Evolutionary conservation across 257 asterid species (phyloP).

Genomic region (Solanum ossicruentum): DNA sequence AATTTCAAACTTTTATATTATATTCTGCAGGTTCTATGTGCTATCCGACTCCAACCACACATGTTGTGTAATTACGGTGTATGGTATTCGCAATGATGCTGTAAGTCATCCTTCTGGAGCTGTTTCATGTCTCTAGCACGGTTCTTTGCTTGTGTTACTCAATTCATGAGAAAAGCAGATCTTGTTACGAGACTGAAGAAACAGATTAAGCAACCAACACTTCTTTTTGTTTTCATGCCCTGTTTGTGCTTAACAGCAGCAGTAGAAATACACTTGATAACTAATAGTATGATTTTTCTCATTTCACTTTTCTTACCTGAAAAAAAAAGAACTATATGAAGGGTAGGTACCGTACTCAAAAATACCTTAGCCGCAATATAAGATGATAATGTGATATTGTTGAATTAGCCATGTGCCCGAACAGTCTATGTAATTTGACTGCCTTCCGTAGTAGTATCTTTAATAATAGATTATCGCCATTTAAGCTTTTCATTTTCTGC

Average conservation of each 20-base stretch:
- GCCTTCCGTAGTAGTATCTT: neutral
- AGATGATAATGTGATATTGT: neutral
- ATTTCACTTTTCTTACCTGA: neutral
- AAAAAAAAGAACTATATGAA: neutral
- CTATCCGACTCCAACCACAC: slow-evolving; percentile 69
- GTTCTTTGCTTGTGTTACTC: neutral
- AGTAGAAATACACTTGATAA: neutral
- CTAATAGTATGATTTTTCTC: neutral
- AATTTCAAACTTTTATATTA: neutral
- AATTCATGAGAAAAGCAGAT: neutral
- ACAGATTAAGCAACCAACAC: neutral
- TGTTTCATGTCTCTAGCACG: neutral
- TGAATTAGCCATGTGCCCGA: neutral
- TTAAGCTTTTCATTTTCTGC: neutral
- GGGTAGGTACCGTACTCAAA: neutral
- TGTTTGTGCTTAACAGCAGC: neutral
- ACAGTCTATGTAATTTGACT: neutral
- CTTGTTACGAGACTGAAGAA: neutral
- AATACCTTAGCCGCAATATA: neutral
- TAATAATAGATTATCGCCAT: neutral
- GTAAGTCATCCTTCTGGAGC: slow-evolving; percentile 29
- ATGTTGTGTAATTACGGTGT: slow-evolving; percentile 58
- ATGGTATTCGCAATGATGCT: slow-evolving; percentile 53
- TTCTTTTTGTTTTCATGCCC: neutral
- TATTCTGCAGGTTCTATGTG: slow-evolving; percentile 54